Conservation (phyloP, 164 flowering plant species). For the Cinnamomum chago region DNA sequence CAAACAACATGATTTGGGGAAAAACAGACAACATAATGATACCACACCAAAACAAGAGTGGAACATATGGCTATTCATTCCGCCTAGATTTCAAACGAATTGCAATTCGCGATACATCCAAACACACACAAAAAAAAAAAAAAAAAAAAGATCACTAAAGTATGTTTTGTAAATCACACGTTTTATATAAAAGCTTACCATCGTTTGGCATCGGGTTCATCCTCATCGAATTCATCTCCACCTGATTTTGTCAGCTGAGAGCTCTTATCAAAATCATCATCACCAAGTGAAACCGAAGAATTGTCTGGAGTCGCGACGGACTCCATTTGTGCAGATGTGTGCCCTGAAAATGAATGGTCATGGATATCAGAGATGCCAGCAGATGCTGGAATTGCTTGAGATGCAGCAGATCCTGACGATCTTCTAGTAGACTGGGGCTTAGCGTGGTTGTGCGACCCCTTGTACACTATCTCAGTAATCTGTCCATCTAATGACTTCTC, state of each 20-base stretch:
- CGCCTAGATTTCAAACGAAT: neutral
- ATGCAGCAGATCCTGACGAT: constrained; percentile 22
- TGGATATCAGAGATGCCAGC: constrained; percentile 17
- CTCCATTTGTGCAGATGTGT: constrained; percentile 25
- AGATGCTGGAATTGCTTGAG: constrained; percentile 29
- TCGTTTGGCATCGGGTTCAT: constrained; percentile 72
- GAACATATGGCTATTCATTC: too few species aligned
- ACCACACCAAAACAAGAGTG: too few species aligned
- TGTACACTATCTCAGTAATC: constrained; percentile 81
- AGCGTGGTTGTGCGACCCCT: constrained; percentile 78
- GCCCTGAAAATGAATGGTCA: constrained; percentile 23
- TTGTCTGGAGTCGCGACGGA: constrained; percentile 53
- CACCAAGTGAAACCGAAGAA: constrained; percentile 64
- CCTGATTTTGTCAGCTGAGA: constrained; percentile 52
- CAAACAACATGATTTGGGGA: too few species aligned
- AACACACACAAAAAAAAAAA: neutral
- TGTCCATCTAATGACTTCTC: constrained; percentile 75
- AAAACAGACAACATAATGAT: too few species aligned
- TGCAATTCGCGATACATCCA: neutral
- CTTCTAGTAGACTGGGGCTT: constrained; percentile 68
- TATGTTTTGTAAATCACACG: too few species aligned
- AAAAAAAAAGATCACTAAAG: too few species aligned
- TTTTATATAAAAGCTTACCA: constrained; percentile 35
- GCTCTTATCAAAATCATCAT: constrained; percentile 55
- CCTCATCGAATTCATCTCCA: constrained; percentile 60